Percentiles rank a stretch among this genome's conserved stretches.
Conservation (phyloP, 768 basidiomycete species). For the Suillus placidus region DNA sequence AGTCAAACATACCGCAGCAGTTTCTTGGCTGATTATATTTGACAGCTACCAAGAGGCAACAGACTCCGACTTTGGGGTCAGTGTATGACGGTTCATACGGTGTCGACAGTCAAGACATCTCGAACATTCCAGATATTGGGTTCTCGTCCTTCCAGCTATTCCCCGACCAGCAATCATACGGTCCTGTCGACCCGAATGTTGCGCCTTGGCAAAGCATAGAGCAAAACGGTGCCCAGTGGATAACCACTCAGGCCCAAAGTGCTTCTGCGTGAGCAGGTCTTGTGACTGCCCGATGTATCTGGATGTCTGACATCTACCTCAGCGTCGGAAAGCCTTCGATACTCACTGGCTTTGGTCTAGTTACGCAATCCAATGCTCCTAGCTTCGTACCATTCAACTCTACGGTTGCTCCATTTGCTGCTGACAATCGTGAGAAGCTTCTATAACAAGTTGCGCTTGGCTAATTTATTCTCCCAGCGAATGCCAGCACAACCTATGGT, state of each 20-base stretch:
- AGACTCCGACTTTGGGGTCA: conserved; percentile 46
- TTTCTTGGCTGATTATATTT: conserved; percentile 11
- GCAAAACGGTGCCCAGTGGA: conserved; percentile 57
- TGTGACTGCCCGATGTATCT: neutral
- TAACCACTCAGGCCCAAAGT: conserved; percentile 48
- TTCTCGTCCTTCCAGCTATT: conserved; percentile 66
- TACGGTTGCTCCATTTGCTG: conserved; percentile 44
- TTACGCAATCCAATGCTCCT: conserved; percentile 54
- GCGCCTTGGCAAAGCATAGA: conserved; percentile 56
- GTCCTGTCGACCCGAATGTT: conserved; percentile 48
- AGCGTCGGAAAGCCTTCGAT: conserved; percentile 60
- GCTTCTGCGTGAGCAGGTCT: conserved; percentile 45
- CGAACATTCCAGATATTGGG: conserved; percentile 56
- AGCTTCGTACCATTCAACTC: conserved; percentile 66
- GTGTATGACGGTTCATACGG: conserved; percentile 65
- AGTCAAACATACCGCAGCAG: conserved; percentile 16
- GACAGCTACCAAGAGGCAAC: conserved; percentile 51
- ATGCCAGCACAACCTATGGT: conserved; percentile 37
- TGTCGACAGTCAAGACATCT: conserved; percentile 68
- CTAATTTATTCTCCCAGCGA: conserved; percentile 18
- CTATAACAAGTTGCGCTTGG: neutral
- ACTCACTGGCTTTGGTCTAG: conserved; percentile 62
- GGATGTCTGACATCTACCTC: conserved; percentile 11
- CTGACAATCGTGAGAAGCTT: conserved; percentile 30
- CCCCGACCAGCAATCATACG: conserved; percentile 68